These are phyloP conservation scores for Ricinus communis DNA, from an alignment of 345 rosid genomes.

Conservation along the genomic window DNA sequence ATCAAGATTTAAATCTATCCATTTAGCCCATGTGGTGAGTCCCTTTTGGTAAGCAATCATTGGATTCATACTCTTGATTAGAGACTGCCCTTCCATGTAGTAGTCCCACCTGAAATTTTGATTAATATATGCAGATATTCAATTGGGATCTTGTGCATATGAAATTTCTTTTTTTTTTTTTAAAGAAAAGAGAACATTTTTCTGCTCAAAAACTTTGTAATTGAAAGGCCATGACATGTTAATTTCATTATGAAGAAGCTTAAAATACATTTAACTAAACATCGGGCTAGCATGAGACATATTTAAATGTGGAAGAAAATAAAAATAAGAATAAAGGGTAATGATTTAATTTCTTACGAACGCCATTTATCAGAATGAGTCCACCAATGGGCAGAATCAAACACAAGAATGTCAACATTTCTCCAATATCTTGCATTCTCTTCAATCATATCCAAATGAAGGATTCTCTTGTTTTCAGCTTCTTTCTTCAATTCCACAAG, in stretches of 20 bases:
- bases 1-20: conserved; percentile 61
- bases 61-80: conserved; percentile 51
- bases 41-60: conserved; percentile 72
- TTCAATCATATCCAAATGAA: conserved; percentile 85
- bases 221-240: no score
- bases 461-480: conserved; percentile 51
- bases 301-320: no score
- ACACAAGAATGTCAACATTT: conserved; percentile 77
- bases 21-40: conserved; percentile 72
- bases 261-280: no score
- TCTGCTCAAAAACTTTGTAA: no score
- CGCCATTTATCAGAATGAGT: conserved; percentile 76
- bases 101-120: conserved; percentile 62
- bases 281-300: no score
- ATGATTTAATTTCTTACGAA: conserved; percentile 46
- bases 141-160: no score
- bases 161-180: no score
- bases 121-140: neutral
- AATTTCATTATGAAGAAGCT: no score
- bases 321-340: no score
- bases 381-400: conserved; percentile 99
- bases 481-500: conserved; percentile 79
- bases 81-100: conserved; percentile 54
- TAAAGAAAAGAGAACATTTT: no score
- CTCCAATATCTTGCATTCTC: conserved; percentile 93